Base-by-base conservation (phyloP, 202 grass and related monocot species). In the Schoenoplectus triqueter region DNA sequence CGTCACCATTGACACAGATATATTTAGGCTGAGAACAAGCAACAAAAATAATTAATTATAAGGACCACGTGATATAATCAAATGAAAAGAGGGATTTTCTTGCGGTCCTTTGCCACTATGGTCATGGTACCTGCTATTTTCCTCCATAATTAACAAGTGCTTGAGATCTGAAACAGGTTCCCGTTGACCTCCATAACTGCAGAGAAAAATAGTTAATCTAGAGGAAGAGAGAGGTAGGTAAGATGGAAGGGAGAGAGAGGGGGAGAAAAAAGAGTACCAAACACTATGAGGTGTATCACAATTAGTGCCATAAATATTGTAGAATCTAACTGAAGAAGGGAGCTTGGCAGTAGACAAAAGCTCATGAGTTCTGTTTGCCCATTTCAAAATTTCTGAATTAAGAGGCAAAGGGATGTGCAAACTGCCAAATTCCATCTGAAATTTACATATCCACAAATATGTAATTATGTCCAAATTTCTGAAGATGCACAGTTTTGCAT, bases 281-380 rank as follows among this genome's bases (percentile, higher is more conserved):
- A 98, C 84, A 76, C 81, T 94, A 85, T 98, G 95, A 75, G 95
- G 88, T 66, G 95, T 98, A 15, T 87, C 88, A 63, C 90, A 90
- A 87, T 92, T 87, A 80, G 78, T 92, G 65, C 95, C 93, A 5
- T 98, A 98, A 71, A 98, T 94, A 87, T 95, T 98, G 70, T 95
- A 98, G 85, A 98, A 98, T 84, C 90, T 94, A 40, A 95, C 91
- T 86, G 93, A 91, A 86, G 90, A 71, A 52, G 95, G 95, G 90
- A 98, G 93, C 75, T 98, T 98, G 44, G 95, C 83, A 45, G 56
- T 68, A 47, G 85, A 85, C 84, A 98, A 80, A 81, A 95, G 86
- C 83, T 95, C 87, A 47, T 89, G 90, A 87, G 95, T 98, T 88
- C 94, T 90, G 73, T 93, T 94, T 87, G 95, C 87, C 95, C 93